Evolutionary conservation across 2,329 filamentous ascomycete species (phyloP).

Genomic region (Aspergillus clavatus): DNA sequence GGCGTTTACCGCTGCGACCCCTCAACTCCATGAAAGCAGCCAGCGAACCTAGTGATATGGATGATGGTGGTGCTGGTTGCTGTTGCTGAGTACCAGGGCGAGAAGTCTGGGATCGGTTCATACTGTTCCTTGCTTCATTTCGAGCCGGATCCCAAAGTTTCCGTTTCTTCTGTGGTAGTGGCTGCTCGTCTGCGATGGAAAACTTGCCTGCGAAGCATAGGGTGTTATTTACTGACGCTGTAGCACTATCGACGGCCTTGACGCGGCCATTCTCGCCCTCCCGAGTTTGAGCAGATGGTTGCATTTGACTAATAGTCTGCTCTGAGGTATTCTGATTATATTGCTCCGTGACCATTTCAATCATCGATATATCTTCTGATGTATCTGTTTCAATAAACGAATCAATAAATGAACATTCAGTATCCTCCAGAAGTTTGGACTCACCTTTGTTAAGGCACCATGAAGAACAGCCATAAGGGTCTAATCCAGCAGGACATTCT

Average conservation of each 20-base stretch:
- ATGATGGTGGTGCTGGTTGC: constrained; percentile 10
- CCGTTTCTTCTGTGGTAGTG: not conserved
- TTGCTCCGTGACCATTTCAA: not conserved
- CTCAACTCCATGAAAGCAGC: constrained; percentile 50
- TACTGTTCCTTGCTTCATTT: too few relatives aligned
- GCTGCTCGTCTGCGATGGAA: not conserved
- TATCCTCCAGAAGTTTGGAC: too few relatives aligned
- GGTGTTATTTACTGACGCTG: not conserved
- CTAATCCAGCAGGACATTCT: too few relatives aligned
- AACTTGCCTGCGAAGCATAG: not conserved
- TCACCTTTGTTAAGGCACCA: too few relatives aligned
- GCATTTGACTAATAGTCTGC: too few relatives aligned
- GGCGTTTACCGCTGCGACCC: constrained; percentile 28
- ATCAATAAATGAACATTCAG: not conserved
- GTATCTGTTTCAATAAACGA: not conserved
- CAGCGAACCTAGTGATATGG: constrained; percentile 41
- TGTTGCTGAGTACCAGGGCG: not conserved
- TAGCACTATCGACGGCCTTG: not conserved
- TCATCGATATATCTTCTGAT: not conserved
- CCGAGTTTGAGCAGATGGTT: not conserved
- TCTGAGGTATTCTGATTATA: not conserved
- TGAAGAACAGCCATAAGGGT: too few relatives aligned
- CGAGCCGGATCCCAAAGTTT: not conserved
- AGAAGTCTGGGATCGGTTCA: not conserved
- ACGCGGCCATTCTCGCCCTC: not conserved